These are phyloP conservation scores for Amaranthus hypochondriacus DNA, from an alignment of 148 eudicot species.

Conservation along the genomic window DNA sequence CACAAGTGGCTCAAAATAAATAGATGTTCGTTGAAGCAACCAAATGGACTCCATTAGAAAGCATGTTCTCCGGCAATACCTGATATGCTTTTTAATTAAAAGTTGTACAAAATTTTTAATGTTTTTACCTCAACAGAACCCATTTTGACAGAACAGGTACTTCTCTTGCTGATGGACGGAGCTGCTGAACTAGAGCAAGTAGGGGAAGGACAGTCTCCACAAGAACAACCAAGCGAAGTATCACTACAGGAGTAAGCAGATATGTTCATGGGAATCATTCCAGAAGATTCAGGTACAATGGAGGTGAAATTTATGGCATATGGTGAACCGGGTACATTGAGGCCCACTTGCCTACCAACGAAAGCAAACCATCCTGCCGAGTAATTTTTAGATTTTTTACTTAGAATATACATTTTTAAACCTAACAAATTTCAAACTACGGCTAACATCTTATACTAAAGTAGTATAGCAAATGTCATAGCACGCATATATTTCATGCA, in stretches of 20 bases:
- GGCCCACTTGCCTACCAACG: constrained; percentile 66
- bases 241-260: constrained; percentile 91
- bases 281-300: constrained; percentile 59
- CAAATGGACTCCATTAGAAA: neutral
- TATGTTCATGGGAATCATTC: constrained; percentile 90
- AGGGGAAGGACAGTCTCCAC: constrained; percentile 93
- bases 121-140: constrained; percentile 78
- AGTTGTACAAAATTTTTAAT: neutral
- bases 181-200: constrained; percentile 72
- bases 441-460: no score
- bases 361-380: constrained; percentile 83
- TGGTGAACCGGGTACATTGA: constrained; percentile 80
- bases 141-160: constrained; percentile 70
- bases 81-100: neutral
- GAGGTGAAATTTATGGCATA: constrained; percentile 76
- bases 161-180: constrained; percentile 41
- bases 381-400: neutral
- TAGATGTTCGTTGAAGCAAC: constrained; percentile 6
- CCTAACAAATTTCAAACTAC: no score
- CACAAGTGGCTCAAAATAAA: constrained; percentile 15
- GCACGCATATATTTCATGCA: no score
- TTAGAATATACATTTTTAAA: no score
- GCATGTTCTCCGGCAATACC: neutral
- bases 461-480: no score
- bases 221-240: constrained; percentile 90